Evolutionary conservation across 1,284 basidiomycete genomes (phyloP), one percentile per base, ranked within the genome.

Genomic region (Mycena sp.): DNA sequence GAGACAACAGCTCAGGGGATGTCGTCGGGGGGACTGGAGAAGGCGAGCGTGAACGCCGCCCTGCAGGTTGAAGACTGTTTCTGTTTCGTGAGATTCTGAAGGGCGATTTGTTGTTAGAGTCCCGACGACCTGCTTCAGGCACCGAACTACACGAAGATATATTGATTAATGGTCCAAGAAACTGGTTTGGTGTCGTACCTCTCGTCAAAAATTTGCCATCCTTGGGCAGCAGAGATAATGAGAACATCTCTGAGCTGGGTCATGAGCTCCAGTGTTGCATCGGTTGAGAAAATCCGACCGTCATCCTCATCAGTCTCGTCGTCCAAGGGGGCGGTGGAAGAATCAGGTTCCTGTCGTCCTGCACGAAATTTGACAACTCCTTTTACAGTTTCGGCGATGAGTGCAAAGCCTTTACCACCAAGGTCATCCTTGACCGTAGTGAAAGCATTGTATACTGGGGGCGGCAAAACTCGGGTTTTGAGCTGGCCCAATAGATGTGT

Each of bases 181-280:
- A 29, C 40, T 28, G 6, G 16, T 25, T 11, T 37, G 11, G 35
- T 2, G n/a, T 46, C 79, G 51, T 64, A 81, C 83, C 76, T 74
- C 32, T 74, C 71, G 45, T 74, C 69, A 71, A 86, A 83, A 32
- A 91, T 85, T 65, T 84, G 80, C 87, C 87, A 89, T 26, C 80
- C 81, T 69, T 85, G 85, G 14, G 78, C 74, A 23, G 83, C 73
- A 5, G 87, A 85, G 57, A 89, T 81, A 4, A 81, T 73, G 48
- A 91, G 74, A 3, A 89, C 80, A 63, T 90, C 87, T 71, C 83
- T 83, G 41, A 91, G 77, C 70, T 88, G 86, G 16, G 79, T 73
- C 81, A 91, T 82, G 23, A 89, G 81, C 43, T 87, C 84, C 64
- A 86, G 83, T 0, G 89, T 89, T 19, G 74, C 73, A 63, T 91